Conservation (phyloP, 768 basidiomycete genomes). For the Sistotremastrum suecicum region DNA sequence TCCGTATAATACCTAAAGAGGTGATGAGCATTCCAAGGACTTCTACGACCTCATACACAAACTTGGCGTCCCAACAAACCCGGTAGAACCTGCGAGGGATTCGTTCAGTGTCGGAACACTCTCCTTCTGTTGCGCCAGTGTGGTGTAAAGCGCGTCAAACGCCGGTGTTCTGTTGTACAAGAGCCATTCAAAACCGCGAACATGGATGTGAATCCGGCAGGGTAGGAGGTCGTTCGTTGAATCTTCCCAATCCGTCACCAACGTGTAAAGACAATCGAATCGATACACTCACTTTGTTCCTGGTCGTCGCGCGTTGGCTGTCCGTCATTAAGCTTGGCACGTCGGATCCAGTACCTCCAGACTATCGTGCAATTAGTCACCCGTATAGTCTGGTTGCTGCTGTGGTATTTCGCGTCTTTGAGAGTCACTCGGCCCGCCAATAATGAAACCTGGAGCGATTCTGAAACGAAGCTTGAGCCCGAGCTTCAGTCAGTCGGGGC, state of each 20-base stretch:
- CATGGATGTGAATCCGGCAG: conserved; percentile 67
- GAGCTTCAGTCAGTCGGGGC: neutral
- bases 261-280: conserved; percentile 1
- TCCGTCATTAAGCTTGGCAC: conserved; percentile 40
- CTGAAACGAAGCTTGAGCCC: conserved; percentile 22
- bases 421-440: conserved; percentile 78
- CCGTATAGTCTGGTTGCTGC: conserved; percentile 80
- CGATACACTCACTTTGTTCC: neutral
- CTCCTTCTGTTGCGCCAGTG: no score
- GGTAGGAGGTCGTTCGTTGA: conserved; percentile 30
- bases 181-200: conserved; percentile 88
- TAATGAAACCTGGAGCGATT: conserved; percentile 84
- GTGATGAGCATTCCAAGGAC: no score
- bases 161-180: conserved; percentile 82
- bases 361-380: conserved; percentile 75
- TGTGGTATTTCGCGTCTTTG: conserved; percentile 81
- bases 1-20: no score
- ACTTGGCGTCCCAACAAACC: no score
- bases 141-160: conserved; percentile 35
- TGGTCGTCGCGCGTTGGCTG: neutral
- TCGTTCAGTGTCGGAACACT: no score
- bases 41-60: no score
- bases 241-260: conserved; percentile 13
- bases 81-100: no score
- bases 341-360: conserved; percentile 91